Evolutionary conservation across 2,329 filamentous ascomycete genomes (phyloP), one percentile per base, ranked within the genome.

Genomic region (Fusarium sp.): DNA sequence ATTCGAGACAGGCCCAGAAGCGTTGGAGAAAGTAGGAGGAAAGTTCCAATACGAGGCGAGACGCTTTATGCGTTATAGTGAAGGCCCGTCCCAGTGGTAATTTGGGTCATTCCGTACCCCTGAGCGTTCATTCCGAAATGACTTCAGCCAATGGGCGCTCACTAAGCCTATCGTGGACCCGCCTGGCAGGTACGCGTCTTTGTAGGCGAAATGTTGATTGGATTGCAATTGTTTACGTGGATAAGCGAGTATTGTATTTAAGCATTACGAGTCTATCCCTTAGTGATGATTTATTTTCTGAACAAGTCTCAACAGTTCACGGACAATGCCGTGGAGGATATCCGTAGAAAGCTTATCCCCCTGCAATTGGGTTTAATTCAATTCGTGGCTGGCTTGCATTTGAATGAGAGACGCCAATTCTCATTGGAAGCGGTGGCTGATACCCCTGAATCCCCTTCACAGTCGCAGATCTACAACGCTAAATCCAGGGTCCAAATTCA

Each of bases 391-490:
- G 23, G 30, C 39, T 44, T 62, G 45, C 21, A 19, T 30, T 52
- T 68, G 54, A 17, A 50, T 47, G 56, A 54, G 23, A 54, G 19
- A 51, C 26, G 30, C 21, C 24, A 42, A 44, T 55, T 38, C 53
- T 39, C 11, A 60, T 64, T 63, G 59, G 59, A 43, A 49, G 53
- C 19, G 43, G 49, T 21, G 30, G 34, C 34, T 23, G 28, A 26
- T 51, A 62, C 65, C 65, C 65, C 65, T 69, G 65, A 62, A 57
- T 58, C 36, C 38, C 45, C 38, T 50, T 50, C 36, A 53, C 30
- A 60, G 48, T 62, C 32, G 26, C 39, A 43, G 65, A 68, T 68
- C 65, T 46, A 36, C 65, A 67, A 56, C 62, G 51, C 65, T 68
- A 68, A 69, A 68, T 69, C 39, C 56, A 67, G 65, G 65, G 65